These are phyloP conservation scores for Chrysopogon serrulatus DNA, from an alignment of 176 grass and related monocot genomes.

Conservation along the genomic window DNA sequence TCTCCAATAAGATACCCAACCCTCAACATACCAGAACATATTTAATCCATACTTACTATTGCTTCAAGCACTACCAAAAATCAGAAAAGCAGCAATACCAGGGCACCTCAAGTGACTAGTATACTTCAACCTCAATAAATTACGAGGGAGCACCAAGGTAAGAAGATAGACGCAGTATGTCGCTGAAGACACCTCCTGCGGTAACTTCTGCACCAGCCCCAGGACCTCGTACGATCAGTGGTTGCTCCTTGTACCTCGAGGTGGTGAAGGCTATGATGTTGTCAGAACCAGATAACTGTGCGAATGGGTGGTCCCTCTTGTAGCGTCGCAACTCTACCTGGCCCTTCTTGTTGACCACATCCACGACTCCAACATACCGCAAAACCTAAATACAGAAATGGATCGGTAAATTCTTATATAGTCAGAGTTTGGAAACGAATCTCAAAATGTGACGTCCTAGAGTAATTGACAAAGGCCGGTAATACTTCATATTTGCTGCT, in stretches of 20 bases:
- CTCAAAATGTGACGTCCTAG: not conserved
- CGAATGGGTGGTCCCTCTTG: slow-evolving; percentile 75
- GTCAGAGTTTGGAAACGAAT: no score
- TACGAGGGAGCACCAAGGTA: slow-evolving; percentile 92
- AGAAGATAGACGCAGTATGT: slow-evolving; percentile 76
- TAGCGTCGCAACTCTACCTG: slow-evolving; percentile 67
- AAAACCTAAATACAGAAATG: slow-evolving; percentile 47
- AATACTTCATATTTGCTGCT: not conserved
- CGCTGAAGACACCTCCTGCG: slow-evolving; percentile 80
- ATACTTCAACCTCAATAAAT: slow-evolving; percentile 12
- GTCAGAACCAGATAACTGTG: slow-evolving; percentile 83
- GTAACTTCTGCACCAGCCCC: slow-evolving; percentile 84
- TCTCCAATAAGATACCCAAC: no score
- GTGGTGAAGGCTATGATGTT: slow-evolving; percentile 96
- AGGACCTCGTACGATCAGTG: slow-evolving; percentile 76
- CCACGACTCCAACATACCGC: slow-evolving; percentile 78
- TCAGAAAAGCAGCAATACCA: no score
- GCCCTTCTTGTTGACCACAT: slow-evolving; percentile 54
- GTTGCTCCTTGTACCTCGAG: slow-evolving; percentile 81
- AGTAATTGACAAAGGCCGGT: not conserved
- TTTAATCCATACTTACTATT: no score
- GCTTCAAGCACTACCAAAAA: no score
- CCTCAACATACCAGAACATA: no score
- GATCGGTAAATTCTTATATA: not conserved
- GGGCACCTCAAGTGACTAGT: no score